These are phyloP conservation scores for Emmonsia crescens DNA, from an alignment of 2,329 filamentous ascomycete species.

Conservation along the genomic window DNA sequence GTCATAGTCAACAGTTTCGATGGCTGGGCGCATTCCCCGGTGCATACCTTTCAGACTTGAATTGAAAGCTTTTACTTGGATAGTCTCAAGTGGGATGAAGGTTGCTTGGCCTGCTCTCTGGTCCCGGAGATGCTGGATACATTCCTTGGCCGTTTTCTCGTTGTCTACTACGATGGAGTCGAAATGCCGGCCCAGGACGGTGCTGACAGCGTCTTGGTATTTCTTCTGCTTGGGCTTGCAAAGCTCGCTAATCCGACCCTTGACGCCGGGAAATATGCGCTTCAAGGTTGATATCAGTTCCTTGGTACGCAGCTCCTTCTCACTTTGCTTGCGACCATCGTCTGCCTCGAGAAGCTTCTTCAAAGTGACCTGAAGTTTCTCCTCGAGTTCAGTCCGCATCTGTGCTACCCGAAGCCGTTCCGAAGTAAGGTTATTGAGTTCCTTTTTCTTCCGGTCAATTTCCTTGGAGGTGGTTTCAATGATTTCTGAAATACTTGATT, in stretches of 20 bases:
- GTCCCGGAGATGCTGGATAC: constrained; percentile 87
- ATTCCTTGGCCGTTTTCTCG: constrained; percentile 86
- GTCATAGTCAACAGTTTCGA: constrained; percentile 94
- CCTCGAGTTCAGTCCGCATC: constrained; percentile 76
- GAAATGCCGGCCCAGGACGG: constrained; percentile 83
- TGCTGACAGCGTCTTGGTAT: constrained; percentile 84
- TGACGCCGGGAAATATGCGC: constrained; percentile 82
- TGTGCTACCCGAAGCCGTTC: constrained; percentile 72
- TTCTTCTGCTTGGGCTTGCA: constrained; percentile 97
- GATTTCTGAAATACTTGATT: constrained; percentile 48
- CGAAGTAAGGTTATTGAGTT: constrained; percentile 74
- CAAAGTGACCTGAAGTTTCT: constrained; percentile 74
- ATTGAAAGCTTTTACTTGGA: constrained; percentile 86
- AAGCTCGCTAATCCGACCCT: constrained; percentile 78
- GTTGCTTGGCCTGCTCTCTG: constrained; percentile 79
- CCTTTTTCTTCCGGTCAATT: constrained; percentile 82
- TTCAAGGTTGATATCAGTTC: constrained; percentile 80
- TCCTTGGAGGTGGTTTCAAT: constrained; percentile 61
- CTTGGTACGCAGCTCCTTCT: constrained; percentile 66
- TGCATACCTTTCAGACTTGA: constrained; percentile 82
- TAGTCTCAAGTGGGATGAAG: constrained; percentile 93
- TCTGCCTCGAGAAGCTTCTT: constrained; percentile 76
- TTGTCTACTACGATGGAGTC: constrained; percentile 92
- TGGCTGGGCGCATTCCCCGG: constrained; percentile 72
- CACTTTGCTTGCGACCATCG: constrained; percentile 72